Conservation (phyloP, 257 asterid species). For the Jasminum sambac region DNA sequence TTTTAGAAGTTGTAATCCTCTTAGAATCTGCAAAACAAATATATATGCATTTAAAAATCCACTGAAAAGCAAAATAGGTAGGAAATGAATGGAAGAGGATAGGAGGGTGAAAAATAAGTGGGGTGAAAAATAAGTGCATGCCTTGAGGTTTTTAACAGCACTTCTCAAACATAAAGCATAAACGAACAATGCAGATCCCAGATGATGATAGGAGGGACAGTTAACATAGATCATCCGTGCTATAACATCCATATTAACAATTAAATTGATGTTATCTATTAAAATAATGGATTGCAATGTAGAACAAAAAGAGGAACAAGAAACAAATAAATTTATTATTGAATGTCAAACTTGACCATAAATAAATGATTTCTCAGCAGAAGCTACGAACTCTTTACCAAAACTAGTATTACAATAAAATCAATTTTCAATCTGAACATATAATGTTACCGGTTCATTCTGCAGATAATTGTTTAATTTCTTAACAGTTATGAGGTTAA, state of each 20-base stretch:
- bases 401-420: neutral
- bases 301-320: too few relatives aligned
- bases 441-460: neutral
- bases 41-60: conserved; percentile 19
- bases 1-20: conserved; percentile 56
- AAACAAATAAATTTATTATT: too few relatives aligned
- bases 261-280: neutral
- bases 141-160: conserved; percentile 19
- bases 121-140: neutral
- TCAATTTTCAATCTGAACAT: neutral
- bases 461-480: neutral
- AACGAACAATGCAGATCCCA: neutral
- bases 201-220: neutral
- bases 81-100: neutral
- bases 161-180: neutral
- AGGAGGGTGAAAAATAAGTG: neutral
- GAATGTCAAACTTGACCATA: neutral
- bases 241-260: neutral
- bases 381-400: neutral
- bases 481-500: neutral
- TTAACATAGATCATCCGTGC: neutral
- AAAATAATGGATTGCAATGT: neutral
- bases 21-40: conserved; percentile 58
- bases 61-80: conserved; percentile 17
- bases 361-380: neutral